Evolutionary conservation across 192 early-diverging fungal genomes (phyloP).

Genomic region (Obelidium mucronatum): DNA sequence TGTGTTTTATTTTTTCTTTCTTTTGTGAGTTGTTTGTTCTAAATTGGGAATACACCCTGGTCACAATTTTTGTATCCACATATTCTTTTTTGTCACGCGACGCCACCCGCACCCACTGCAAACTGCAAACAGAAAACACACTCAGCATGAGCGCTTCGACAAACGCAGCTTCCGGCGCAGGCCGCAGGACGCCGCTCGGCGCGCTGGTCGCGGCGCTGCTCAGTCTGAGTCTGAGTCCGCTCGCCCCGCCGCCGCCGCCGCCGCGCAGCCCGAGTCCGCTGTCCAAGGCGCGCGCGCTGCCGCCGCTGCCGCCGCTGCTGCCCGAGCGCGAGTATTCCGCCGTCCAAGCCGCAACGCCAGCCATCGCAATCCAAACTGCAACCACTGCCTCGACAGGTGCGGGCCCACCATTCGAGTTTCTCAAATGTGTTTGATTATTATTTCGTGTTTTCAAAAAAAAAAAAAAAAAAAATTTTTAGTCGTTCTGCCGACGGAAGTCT

Average conservation of each 20-base stretch:
- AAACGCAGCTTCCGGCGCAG: no score
- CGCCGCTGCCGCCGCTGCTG: background rate
- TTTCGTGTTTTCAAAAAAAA: background rate
- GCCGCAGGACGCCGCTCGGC: no score
- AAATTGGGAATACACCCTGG: background rate
- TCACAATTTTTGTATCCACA: background rate
- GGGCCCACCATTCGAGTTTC: background rate
- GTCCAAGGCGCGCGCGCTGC: slow-evolving; percentile 11
- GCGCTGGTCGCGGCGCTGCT: no score
- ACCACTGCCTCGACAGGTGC: background rate
- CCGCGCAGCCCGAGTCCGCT: background rate
- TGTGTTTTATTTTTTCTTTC: no score
- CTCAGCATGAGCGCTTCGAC: no score
- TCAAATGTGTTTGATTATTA: background rate
- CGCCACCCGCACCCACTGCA: no score
- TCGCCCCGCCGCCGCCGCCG: background rate
- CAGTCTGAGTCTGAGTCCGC: no score
- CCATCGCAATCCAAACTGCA: background rate
- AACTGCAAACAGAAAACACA: no score
- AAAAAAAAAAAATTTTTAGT: background rate
- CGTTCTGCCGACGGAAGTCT: slow-evolving; percentile 22
- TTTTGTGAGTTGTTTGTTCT: background rate
- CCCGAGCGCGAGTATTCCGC: no score
- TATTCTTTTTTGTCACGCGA: no score
- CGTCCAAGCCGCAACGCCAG: no score